Evolutionary conservation across 2,329 filamentous ascomycete genomes (phyloP), one percentile per base, ranked within the genome.

Genomic region (Venturia aucupariae): DNA sequence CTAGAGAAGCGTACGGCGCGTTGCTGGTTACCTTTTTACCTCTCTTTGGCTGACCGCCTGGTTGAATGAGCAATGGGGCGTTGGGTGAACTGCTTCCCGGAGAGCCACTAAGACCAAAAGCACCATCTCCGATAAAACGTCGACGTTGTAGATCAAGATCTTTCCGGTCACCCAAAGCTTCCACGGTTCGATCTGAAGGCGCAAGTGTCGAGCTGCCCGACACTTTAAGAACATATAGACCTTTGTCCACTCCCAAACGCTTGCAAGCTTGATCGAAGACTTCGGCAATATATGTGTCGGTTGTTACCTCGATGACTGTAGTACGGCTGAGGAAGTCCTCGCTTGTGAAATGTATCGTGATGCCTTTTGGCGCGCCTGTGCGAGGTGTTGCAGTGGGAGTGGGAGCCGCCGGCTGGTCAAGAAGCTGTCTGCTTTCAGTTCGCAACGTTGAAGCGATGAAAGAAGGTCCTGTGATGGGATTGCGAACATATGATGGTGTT

Each of bases 281-380:
- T 73, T 94, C 90, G 54, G 88, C 89, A 55, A 94, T 84, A 72
- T 92, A 94, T 38, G 87, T 93, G 69, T 93, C 89, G 0, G 89
- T 91, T 0, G 88, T 92, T 57, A 90, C 89, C 67, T 90, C 86
- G 22, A 92, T 78, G 1, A 86, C 87, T 30, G 90, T 83, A 77
- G 86, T 85, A 70, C 88, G 87, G 0, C 77, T 77, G n/a, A 88
- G 87, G 59, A 89, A 85, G 10, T 88, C 82, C 6, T 85, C 80
- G 71, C 92, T 88, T 0, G 86, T 82, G 68, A 90, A 89, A 72
- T 90, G 87, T 60, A 93, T 84, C 17, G 84, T 84, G 57, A 93
- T 75, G 3, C 89, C 84, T 73, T 88, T 90, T 70, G 89, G 84
- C 65, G 87, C 84, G 38, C 88, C 88, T 13, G 84, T 83, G n/a